Evolutionary conservation across 139 green algal species (phyloP), one percentile per base, ranked within the genome.

Genomic region (Picochlorum costavermella): DNA sequence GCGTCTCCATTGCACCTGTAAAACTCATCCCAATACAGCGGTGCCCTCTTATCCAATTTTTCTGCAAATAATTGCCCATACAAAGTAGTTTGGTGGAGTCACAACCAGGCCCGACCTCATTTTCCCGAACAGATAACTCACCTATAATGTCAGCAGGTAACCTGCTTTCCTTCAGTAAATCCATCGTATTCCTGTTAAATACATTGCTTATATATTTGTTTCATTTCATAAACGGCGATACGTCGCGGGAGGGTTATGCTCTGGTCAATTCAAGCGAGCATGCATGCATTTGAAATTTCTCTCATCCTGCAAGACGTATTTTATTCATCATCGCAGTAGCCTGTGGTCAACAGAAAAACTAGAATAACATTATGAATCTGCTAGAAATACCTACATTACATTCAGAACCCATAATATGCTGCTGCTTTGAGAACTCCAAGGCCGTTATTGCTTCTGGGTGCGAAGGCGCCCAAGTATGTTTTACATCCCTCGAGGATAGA

Each of bases 1-100:
- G 80, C 81, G 26, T 71, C 75, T 0, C 48, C 58, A 64, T 95
- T 86, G 20, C 64, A 55, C 23, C 67, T 56, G 72, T 95, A 96
- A 53, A 96, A 96, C 16, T 68, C 25, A 63, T 96, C 84, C 89
- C 89, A 96, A 59, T 85, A 82, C 8, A 66, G 62, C 2, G 55
- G 56, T 0, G 86, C 89, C 10, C 88, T 69, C 0, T 53, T 25
- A 53, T 93, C 84, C 16, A 81, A 85, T 37, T 79, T 77, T 12
- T 77, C 78, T 88, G 73, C 50, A 30, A 59, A 53, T 40, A 28
- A 20, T 26, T 26, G 23, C 4, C 26, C 26, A 9, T 8, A 40
- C 6, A 40, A 6, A 40, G 33, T 40, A 40, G 33, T 40, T 40
- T 40, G 33, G 33, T 6, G 6, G 8, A 40, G 11, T 3, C 13